These are phyloP conservation scores for Oryza officinalis DNA, from an alignment of 176 grass and related monocot species.

Conservation along the genomic window DNA sequence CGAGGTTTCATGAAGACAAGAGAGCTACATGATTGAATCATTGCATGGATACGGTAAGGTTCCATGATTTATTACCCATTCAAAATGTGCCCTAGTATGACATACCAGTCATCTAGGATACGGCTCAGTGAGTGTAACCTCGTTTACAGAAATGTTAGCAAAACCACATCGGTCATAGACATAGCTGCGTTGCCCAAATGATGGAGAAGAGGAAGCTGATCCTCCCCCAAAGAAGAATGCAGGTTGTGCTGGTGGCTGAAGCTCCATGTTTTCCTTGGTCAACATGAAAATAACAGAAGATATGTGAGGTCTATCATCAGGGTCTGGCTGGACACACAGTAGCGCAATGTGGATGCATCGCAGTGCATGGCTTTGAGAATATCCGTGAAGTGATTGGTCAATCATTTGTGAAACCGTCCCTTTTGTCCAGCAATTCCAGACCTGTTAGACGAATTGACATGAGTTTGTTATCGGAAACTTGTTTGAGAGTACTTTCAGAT, in stretches of 20 bases:
- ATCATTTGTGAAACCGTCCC: conserved; percentile 27
- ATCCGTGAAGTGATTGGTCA: not conserved
- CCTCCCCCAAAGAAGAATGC: conserved; percentile 25
- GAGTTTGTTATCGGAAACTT: not conserved
- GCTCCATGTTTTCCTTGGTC: conserved; percentile 26
- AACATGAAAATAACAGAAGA: conserved; percentile 47
- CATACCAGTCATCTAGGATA: conserved; percentile 1
- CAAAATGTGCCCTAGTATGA: not conserved
- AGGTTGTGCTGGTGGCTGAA: conserved; percentile 22
- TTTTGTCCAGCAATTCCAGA: conserved; percentile 35
- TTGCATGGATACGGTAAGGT: too few relatives aligned
- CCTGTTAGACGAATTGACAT: not conserved
- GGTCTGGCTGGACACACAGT: conserved; percentile 41
- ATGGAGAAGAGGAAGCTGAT: not conserved
- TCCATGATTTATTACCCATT: too few relatives aligned
- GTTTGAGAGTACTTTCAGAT: not conserved
- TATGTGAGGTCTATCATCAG: conserved; percentile 45
- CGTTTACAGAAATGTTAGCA: conserved; percentile 14
- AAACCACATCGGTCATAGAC: not conserved
- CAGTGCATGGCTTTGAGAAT: not conserved
- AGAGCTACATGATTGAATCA: too few relatives aligned
- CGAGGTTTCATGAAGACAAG: too few relatives aligned
- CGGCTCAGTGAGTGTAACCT: conserved; percentile 17
- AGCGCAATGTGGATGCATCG: conserved; percentile 42
- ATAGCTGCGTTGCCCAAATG: not conserved